Evolutionary conservation across 2,329 filamentous ascomycete genomes (phyloP).

Genomic region (Epichloe sibirici): DNA sequence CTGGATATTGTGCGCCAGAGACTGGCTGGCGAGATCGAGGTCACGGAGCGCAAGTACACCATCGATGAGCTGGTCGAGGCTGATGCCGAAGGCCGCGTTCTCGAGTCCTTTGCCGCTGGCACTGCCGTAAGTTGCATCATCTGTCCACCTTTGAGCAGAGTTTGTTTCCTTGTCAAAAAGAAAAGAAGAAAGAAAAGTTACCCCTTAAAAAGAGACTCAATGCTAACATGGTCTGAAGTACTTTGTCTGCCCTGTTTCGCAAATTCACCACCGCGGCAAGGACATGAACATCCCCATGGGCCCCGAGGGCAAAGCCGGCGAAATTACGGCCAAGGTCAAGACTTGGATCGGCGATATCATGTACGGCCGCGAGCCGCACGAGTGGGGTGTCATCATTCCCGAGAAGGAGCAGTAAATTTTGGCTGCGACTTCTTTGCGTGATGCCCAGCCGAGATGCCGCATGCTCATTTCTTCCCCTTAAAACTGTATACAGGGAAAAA

Average conservation of each 20-base stretch:
- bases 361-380: slow-evolving; percentile 56
- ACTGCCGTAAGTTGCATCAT: slow-evolving; percentile 54
- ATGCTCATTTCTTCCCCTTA: too few relatives aligned
- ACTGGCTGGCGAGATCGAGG: slow-evolving; percentile 46
- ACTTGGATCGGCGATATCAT: slow-evolving; percentile 59
- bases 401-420: slow-evolving; percentile 37
- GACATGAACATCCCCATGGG: slow-evolving; percentile 52
- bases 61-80: slow-evolving; percentile 69
- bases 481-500: neutral
- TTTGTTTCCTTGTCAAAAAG: slow-evolving; percentile 10
- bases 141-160: neutral
- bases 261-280: slow-evolving; percentile 54
- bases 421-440: too few relatives aligned
- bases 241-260: slow-evolving; percentile 57
- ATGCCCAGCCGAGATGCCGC: too few relatives aligned
- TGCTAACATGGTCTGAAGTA: slow-evolving; percentile 30
- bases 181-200: neutral
- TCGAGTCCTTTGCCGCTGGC: slow-evolving; percentile 79
- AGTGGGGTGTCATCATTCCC: slow-evolving; percentile 57
- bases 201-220: neutral
- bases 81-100: slow-evolving; percentile 57
- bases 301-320: slow-evolving; percentile 33
- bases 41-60: slow-evolving; percentile 73
- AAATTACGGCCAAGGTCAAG: slow-evolving; percentile 52
- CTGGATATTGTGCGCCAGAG: slow-evolving; percentile 58